Conservation (phyloP, 371 early-diverging fungal genomes). For the Mucor piriformis region DNA sequence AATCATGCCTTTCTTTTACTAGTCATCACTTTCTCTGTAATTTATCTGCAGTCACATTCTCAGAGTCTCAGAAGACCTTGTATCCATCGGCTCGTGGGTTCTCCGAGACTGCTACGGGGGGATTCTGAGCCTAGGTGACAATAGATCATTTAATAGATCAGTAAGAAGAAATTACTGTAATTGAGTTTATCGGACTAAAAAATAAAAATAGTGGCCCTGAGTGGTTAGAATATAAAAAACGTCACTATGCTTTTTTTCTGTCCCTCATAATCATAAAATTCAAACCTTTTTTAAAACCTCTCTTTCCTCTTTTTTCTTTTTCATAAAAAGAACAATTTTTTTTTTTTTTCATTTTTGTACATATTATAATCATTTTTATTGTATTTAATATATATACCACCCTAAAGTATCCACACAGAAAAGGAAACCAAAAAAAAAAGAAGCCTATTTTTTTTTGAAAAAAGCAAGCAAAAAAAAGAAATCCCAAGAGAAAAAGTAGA, state of each 20-base stretch:
- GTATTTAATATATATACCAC: not conserved
- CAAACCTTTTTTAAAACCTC: not conserved
- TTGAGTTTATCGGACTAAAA: no score
- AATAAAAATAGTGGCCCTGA: not conserved
- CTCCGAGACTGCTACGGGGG: no score
- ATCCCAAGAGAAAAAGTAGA: conserved; percentile 3
- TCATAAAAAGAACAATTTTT: not conserved
- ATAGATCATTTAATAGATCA: no score
- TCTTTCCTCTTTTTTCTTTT: conserved; percentile 2
- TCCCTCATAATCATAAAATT: conserved; percentile 3
- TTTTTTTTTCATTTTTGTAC: not conserved
- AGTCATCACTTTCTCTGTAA: no score
- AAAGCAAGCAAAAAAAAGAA: conserved; percentile 4
- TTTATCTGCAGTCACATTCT: no score
- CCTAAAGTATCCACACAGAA: not conserved
- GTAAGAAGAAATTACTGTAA: no score
- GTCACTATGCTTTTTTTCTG: conserved; percentile 14
- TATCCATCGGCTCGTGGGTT: no score
- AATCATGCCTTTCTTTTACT: conserved; percentile 13
- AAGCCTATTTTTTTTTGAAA: not conserved
- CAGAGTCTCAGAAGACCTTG: no score
- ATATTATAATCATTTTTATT: not conserved
- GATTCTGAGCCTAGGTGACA: no score
- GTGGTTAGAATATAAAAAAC: not conserved
- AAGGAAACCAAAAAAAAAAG: not conserved